These are phyloP conservation scores for Lactifluus pinguis DNA, from an alignment of 768 basidiomycete species.

Conservation along the genomic window DNA sequence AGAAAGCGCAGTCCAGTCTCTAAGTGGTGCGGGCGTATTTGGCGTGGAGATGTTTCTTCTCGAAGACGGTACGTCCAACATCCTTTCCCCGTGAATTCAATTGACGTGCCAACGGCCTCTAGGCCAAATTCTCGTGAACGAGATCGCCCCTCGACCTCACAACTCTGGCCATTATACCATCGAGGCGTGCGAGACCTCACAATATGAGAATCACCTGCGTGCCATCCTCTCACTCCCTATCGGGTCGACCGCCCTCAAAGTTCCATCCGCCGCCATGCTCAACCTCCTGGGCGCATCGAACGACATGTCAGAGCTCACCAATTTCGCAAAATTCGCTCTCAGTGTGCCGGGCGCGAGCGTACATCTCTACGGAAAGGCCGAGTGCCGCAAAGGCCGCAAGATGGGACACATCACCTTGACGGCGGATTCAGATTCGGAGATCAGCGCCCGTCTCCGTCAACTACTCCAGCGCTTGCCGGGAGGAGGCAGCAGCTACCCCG, in stretches of 20 bases:
- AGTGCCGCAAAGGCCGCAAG: slow-evolving; percentile 83
- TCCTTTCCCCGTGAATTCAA: background rate
- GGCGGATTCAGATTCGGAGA: slow-evolving; percentile 65
- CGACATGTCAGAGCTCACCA: slow-evolving; percentile 49
- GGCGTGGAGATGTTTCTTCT: slow-evolving; percentile 98
- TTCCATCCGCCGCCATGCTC: slow-evolving; percentile 84
- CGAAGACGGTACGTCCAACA: slow-evolving; percentile 53
- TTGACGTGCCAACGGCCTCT: background rate
- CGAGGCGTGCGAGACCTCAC: slow-evolving; percentile 93
- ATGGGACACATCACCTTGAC: slow-evolving; percentile 97
- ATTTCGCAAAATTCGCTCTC: slow-evolving; percentile 52
- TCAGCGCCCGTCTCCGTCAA: slow-evolving; percentile 58
- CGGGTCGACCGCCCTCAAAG: slow-evolving; percentile 80
- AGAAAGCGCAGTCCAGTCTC: slow-evolving; percentile 66
- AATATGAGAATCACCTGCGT: slow-evolving; percentile 95
- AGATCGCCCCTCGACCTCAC: slow-evolving; percentile 96
- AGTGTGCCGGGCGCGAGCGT: slow-evolving; percentile 64
- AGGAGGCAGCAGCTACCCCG: slow-evolving; percentile 23
- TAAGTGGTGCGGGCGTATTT: slow-evolving; percentile 88
- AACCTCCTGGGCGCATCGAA: slow-evolving; percentile 86
- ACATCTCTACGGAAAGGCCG: slow-evolving; percentile 93
- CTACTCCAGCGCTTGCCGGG: slow-evolving; percentile 61
- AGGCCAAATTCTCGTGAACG: slow-evolving; percentile 83
- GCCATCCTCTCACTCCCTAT: slow-evolving; percentile 86
- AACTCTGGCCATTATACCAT: slow-evolving; percentile 99